Evolutionary conservation across 805 yeast species (phyloP).

Genomic region (Citeromyces matritensis): DNA sequence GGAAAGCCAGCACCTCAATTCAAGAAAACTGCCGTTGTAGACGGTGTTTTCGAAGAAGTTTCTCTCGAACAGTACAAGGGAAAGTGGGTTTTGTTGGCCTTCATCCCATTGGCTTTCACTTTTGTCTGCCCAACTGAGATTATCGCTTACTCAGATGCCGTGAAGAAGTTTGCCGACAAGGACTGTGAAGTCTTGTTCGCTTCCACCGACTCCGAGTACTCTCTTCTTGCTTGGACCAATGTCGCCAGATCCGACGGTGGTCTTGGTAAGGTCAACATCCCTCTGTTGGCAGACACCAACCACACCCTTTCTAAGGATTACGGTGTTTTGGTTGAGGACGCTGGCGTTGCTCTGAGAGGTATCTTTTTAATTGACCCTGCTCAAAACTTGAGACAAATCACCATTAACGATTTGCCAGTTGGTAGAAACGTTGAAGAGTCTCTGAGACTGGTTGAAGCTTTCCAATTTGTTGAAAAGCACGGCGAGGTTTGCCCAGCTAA

Average conservation of each 20-base stretch:
- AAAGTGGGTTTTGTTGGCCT: constrained; percentile 93
- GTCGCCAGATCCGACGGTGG: constrained; percentile 96
- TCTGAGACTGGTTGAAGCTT: constrained; percentile 93
- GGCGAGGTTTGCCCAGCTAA: constrained; percentile 99
- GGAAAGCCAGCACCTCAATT: constrained; percentile 95
- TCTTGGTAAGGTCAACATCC: constrained; percentile 88
- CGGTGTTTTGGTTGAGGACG: constrained; percentile 95
- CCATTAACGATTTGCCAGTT: constrained; percentile 97
- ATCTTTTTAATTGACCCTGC: constrained; percentile 95
- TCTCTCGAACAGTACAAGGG: constrained; percentile 93
- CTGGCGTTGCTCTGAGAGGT: constrained; percentile 96
- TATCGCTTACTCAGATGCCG: constrained; percentile 96
- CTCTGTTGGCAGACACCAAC: constrained; percentile 94
- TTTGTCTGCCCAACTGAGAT: constrained; percentile 99
- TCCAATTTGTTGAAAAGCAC: constrained; percentile 98
- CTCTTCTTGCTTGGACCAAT: constrained; percentile 97
- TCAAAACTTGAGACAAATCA: constrained; percentile 89
- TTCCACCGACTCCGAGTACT: constrained; percentile 96
- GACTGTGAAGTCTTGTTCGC: constrained; percentile 87
- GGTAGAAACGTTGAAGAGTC: constrained; percentile 99
- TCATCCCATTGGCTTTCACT: constrained; percentile 98
- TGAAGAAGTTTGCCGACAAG: constrained; percentile 73
- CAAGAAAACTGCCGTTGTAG: constrained; percentile 94
- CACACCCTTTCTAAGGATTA: constrained; percentile 89
- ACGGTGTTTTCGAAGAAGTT: constrained; percentile 92